Base-by-base conservation (phyloP, 129 eudicot genomes). In the Dittrichia graveolens region DNA sequence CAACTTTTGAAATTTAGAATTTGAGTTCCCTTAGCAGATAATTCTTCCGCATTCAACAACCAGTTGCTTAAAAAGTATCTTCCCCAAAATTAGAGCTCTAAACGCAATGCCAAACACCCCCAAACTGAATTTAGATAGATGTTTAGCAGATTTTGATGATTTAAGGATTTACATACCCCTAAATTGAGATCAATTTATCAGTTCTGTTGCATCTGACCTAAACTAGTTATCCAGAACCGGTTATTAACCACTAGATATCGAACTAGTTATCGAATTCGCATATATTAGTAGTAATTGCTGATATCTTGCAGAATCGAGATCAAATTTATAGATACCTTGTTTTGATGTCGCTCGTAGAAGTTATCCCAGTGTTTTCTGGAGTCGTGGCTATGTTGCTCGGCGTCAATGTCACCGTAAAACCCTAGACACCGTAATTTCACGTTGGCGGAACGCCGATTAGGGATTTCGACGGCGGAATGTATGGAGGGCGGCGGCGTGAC, bases 261-360 rank as follows among this genome's bases (percentile, higher is more conserved):
- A n/a, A n/a, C n/a, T n/a, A n/a, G n/a, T n/a, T n/a, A 24, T 24
- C 31, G 31, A 24, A 24, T 24, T 24, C 31, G 31, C 31, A 24
- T 24, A 24, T 24, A 24, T 24, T 24, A 24, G 31, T 24, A 24
- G 31, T 24, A n/a, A 37, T 54, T 14, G 0, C 10, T 7, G 49
- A 45, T 4, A 7, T 3, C 10, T 5, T 5, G n/a, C 6, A 13
- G n/a, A 4, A n/a, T 52, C 16, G 10, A 58, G 8, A 34, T 8
- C 52, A 47, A 8, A 47, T 8, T 47, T 8, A 46, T 46, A 46
- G 6, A 31, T 54, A 81, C 87, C 85, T 81, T 84, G 78, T 84
- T 77, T 52, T 82, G 82, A 72, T 84, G 89, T 52, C 72, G 83
- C 24, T 74, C 58, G 80, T 87, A 87, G 79, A 87, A 87, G 42